These are phyloP conservation scores for Circinella umbellata DNA, from an alignment of 371 early-diverging fungal genomes.

Conservation along the genomic window DNA sequence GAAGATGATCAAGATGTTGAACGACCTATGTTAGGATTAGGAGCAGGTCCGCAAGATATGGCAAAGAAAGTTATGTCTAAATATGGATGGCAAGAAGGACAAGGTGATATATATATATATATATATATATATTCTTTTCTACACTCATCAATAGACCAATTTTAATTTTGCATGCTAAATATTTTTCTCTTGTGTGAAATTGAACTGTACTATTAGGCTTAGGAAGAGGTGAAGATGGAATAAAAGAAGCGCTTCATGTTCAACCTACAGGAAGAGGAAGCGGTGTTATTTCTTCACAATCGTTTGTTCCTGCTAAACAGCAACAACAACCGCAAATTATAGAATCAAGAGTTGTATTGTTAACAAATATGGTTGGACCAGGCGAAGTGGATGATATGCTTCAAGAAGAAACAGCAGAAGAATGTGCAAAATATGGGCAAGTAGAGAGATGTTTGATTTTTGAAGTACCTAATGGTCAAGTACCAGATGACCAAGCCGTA, in stretches of 20 bases:
- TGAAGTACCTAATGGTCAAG: conserved; percentile 62
- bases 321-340: not conserved
- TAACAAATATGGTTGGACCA: conserved; percentile 72
- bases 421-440: conserved; percentile 76
- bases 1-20: conserved; percentile 14
- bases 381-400: conserved; percentile 77
- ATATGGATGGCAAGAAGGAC: conserved; percentile 47
- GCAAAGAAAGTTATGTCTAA: conserved; percentile 43
- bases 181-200: no score
- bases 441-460: conserved; percentile 74
- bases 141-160: no score
- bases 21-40: conserved; percentile 9
- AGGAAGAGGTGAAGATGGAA: conserved; percentile 42
- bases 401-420: conserved; percentile 77
- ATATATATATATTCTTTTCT: not conserved
- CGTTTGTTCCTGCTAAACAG: not conserved
- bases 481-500: conserved; percentile 66
- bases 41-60: conserved; percentile 32
- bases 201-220: conserved; percentile 20
- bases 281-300: conserved; percentile 31
- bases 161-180: no score
- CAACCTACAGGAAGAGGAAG: conserved; percentile 36
- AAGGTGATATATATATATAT: conserved; percentile 26
- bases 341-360: conserved; percentile 49
- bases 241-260: conserved; percentile 38